These are phyloP conservation scores for Leccinum subtestaceum DNA, from an alignment of 768 basidiomycete species.

Conservation along the genomic window DNA sequence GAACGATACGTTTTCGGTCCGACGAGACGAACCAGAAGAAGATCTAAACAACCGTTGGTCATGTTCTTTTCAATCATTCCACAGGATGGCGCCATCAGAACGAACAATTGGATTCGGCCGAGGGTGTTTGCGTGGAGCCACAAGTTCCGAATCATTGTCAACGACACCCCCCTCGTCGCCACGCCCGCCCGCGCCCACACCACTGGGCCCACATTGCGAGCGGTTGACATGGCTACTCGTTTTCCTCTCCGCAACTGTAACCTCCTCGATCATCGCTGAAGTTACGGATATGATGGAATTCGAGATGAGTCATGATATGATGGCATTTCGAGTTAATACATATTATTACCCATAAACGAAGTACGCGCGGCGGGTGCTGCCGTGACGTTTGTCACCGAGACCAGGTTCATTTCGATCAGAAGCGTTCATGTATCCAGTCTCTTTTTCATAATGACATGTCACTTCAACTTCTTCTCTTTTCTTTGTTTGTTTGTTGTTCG, in stretches of 20 bases:
- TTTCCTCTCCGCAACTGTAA: not conserved
- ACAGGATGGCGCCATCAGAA: not conserved
- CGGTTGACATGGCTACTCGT: not conserved
- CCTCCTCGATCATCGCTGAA: not conserved
- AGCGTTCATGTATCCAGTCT: not conserved
- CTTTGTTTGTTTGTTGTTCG: not conserved
- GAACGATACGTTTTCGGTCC: not conserved
- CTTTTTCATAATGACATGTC: too few species aligned
- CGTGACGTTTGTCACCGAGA: not conserved
- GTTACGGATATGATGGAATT: not conserved
- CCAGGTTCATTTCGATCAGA: conserved; percentile 3
- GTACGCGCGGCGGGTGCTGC: not conserved
- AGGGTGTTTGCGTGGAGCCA: not conserved
- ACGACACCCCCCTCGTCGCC: not conserved
- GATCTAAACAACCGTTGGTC: not conserved
- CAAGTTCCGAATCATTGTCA: not conserved
- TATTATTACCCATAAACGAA: not conserved
- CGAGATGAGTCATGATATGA: not conserved
- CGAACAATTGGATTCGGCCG: not conserved
- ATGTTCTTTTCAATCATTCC: not conserved
- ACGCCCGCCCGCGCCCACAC: not conserved
- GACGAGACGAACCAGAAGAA: not conserved
- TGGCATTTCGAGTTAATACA: not conserved
- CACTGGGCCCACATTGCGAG: not conserved
- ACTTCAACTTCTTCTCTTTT: not conserved